Conservation (phyloP, 352 stramenopile genomes). For the Pythium rhizo-oryzae region DNA sequence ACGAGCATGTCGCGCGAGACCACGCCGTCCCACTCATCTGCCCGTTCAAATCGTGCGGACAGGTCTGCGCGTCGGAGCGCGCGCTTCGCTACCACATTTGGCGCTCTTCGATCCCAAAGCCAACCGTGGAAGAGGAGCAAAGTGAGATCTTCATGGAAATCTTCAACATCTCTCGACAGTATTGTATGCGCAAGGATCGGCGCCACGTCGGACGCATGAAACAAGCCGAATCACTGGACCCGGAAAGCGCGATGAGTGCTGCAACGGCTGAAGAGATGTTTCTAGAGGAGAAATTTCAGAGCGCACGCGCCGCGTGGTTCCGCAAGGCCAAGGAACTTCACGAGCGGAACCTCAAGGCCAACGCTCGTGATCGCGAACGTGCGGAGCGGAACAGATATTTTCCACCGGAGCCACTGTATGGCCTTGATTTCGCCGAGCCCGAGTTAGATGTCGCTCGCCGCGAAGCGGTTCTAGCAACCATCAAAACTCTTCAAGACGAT, state of each 20-base stretch:
- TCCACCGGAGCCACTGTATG: slow-evolving; percentile 44
- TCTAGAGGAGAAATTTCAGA: slow-evolving; percentile 64
- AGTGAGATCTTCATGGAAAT: slow-evolving; percentile 77
- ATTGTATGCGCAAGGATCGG: slow-evolving; percentile 70
- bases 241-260: slow-evolving; percentile 28
- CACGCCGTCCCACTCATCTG: slow-evolving; percentile 75
- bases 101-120: slow-evolving; percentile 61
- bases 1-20: slow-evolving; percentile 60
- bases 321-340: slow-evolving; percentile 40
- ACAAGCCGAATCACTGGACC: slow-evolving; percentile 22
- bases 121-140: slow-evolving; percentile 53
- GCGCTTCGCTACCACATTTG: slow-evolving; percentile 79
- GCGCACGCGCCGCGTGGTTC: slow-evolving; percentile 53
- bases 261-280: slow-evolving; percentile 60
- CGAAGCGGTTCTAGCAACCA: slow-evolving; percentile 54
- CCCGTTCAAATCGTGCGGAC: slow-evolving; percentile 65
- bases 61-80: slow-evolving; percentile 70
- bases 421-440: slow-evolving; percentile 63
- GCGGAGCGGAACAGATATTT: slow-evolving; percentile 46
- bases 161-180: slow-evolving; percentile 72
- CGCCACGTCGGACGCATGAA: slow-evolving; percentile 45
- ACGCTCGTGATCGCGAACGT: slow-evolving; percentile 32
- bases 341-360: slow-evolving; percentile 36
- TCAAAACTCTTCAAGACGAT: slow-evolving; percentile 52
- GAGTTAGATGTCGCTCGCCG: slow-evolving; percentile 69